Conservation (phyloP, 441 rosid genomes). For the Populus hybrid region DNA sequence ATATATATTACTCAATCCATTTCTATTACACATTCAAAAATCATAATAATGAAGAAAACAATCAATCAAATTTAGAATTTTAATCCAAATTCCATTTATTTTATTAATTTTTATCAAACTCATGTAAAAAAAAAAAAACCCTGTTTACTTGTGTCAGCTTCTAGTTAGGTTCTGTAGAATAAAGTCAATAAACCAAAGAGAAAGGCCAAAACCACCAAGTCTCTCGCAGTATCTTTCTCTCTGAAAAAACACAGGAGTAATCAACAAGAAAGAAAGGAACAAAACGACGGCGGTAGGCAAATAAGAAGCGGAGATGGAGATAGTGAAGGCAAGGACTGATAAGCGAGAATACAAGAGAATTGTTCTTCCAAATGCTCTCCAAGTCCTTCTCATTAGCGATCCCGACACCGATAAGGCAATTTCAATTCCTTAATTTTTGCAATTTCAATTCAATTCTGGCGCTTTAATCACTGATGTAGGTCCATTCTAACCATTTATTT, state of each 20-base stretch:
- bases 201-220: too few relatives aligned
- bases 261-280: neutral
- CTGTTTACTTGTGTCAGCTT: too few relatives aligned
- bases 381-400: conserved; percentile 77
- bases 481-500: neutral
- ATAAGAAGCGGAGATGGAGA: conserved; percentile 40
- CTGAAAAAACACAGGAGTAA: neutral
- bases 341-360: conserved; percentile 65
- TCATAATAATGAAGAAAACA: too few relatives aligned
- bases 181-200: too few relatives aligned
- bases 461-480: neutral
- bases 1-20: too few relatives aligned
- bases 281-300: conserved; percentile 56
- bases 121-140: too few relatives aligned
- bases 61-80: too few relatives aligned
- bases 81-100: too few relatives aligned
- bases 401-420: conserved; percentile 81
- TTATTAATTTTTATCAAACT: too few relatives aligned
- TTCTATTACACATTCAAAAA: too few relatives aligned
- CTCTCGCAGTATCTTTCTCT: too few relatives aligned
- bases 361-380: conserved; percentile 63
- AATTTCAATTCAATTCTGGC: neutral
- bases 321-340: conserved; percentile 73
- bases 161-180: too few relatives aligned
- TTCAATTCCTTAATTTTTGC: neutral